These are phyloP conservation scores for Castanospermum australe DNA, from an alignment of 306 rosid genomes.

Conservation along the genomic window DNA sequence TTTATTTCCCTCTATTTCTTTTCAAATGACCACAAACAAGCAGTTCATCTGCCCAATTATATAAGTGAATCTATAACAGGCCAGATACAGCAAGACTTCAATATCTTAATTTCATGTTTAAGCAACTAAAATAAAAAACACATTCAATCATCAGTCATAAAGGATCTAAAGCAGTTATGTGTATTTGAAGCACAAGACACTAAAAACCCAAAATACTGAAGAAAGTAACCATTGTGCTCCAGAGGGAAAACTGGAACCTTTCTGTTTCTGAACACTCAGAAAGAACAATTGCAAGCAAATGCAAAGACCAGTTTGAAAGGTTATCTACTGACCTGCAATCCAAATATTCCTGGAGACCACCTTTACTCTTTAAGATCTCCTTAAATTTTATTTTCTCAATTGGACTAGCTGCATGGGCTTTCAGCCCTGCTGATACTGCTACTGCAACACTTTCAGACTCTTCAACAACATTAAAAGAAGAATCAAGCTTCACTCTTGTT, in stretches of 20 bases:
- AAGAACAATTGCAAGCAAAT: conserved; percentile 28
- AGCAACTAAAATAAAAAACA: conserved; percentile 14
- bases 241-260: conserved; percentile 3
- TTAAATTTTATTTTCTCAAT: conserved; percentile 91
- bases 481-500: conserved; percentile 55
- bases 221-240: neutral
- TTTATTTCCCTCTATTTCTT: neutral
- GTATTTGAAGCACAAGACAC: neutral
- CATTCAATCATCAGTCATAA: conserved; percentile 11
- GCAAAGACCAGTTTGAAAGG: conserved; percentile 27
- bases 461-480: conserved; percentile 53
- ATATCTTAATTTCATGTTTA: conserved; percentile 7
- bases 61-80: conserved; percentile 11
- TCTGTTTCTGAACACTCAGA: conserved; percentile 19
- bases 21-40: conserved; percentile 1
- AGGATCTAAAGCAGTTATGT: neutral
- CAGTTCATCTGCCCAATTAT: neutral
- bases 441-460: conserved; percentile 79
- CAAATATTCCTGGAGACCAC: conserved; percentile 92
- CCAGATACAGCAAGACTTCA: conserved; percentile 15
- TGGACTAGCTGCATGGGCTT: conserved; percentile 79
- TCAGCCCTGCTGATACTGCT: conserved; percentile 94
- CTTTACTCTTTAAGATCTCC: conserved; percentile 91
- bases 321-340: conserved; percentile 76
- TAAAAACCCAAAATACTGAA: conserved; percentile 13